Percentiles rank a stretch among this genome's conserved stretches.
phyloP scores from a whole-genome alignment of 2,329 filamentous ascomycete genomes.

The Neofusicoccum umdonicola region DNA sequence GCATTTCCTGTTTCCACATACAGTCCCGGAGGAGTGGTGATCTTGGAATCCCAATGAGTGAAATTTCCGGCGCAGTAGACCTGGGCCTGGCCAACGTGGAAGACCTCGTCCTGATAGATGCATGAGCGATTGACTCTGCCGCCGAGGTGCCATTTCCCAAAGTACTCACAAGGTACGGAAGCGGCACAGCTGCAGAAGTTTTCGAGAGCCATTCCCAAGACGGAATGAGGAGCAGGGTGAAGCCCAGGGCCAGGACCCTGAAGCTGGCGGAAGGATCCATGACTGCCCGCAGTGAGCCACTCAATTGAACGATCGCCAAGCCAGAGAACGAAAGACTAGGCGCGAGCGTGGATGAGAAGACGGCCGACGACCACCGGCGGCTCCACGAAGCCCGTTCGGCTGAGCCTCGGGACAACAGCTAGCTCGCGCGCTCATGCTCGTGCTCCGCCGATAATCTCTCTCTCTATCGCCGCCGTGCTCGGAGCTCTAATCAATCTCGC shows the following conservation, averaged over 20 bases:
- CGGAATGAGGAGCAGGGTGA: constrained; percentile 16
- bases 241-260: constrained; percentile 15
- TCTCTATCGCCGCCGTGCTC: constrained; percentile 13
- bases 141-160: background rate
- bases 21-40: constrained; percentile 91
- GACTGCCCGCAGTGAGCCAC: background rate
- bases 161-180: constrained; percentile 57
- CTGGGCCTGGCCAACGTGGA: constrained; percentile 88
- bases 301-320: constrained; percentile 1
- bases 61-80: constrained; percentile 76
- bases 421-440: background rate
- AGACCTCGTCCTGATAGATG: constrained; percentile 69
- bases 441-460: constrained; percentile 14
- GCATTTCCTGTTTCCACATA: constrained; percentile 42
- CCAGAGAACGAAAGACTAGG: background rate
- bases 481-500: background rate
- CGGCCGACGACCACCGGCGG: background rate
- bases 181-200: constrained; percentile 51
- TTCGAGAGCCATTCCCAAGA: constrained; percentile 41
- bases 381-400: constrained; percentile 8
- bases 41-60: constrained; percentile 87
- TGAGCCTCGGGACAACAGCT: background rate
- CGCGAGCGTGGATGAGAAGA: background rate
- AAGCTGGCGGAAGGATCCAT: constrained; percentile 15
- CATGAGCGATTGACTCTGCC: background rate